phyloP scores from a whole-genome alignment of 805 yeast species.

The Priceomyces melissophilus region DNA sequence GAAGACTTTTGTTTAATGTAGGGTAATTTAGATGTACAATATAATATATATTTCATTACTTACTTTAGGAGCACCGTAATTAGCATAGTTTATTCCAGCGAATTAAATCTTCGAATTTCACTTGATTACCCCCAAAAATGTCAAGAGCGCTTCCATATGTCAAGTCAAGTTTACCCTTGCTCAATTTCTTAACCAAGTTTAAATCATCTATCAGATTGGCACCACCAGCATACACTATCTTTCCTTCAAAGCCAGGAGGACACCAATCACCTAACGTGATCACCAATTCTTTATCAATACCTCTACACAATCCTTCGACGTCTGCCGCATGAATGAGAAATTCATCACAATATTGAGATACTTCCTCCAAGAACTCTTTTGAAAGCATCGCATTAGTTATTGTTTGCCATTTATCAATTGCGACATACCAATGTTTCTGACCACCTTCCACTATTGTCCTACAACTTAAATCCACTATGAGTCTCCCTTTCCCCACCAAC shows the following conservation, averaged over 20 bases:
- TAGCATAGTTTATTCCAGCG: conserved; percentile 54
- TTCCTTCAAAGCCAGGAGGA: conserved; percentile 48
- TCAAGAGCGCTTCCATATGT: conserved; percentile 93
- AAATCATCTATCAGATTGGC: conserved; percentile 75
- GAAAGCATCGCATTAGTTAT: conserved; percentile 64
- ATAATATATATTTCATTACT: too few relatives aligned
- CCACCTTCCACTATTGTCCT: conserved; percentile 35
- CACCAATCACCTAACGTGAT: conserved; percentile 74
- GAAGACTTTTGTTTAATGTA: not conserved
- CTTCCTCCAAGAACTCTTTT: conserved; percentile 46
- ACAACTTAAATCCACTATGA: conserved; percentile 92
- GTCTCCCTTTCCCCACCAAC: conserved; percentile 57
- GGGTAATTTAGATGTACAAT: not conserved
- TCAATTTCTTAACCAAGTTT: conserved; percentile 58
- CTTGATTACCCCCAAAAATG: conserved; percentile 87
- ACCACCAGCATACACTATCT: conserved; percentile 96
- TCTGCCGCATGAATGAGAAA: conserved; percentile 97
- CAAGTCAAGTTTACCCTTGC: conserved; percentile 81
- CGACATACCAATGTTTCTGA: conserved; percentile 74
- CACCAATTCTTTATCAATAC: conserved; percentile 83
- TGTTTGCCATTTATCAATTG: conserved; percentile 97
- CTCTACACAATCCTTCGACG: conserved; percentile 93
- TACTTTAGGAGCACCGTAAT: not conserved
- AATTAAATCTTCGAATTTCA: conserved; percentile 71
- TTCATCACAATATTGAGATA: conserved; percentile 73